Percentiles rank a stretch among this genome's conserved stretches.
Conservation (phyloP, 331 rosid genomes). For the Malus hybrid region DNA sequence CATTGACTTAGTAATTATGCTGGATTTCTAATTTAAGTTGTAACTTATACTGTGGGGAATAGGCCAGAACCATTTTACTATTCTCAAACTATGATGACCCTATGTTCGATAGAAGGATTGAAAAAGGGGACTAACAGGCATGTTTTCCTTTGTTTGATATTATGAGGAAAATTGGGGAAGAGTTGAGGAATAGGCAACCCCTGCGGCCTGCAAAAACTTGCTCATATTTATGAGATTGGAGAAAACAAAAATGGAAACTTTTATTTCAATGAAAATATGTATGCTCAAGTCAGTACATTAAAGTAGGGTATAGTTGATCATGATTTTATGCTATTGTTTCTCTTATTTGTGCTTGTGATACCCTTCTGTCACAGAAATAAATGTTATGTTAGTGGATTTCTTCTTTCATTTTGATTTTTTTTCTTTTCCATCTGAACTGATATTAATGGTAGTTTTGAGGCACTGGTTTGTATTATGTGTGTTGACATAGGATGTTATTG, state of each 20-base stretch:
- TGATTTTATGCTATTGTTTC: not conserved
- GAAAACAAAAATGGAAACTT: not conserved
- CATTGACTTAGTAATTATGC: not conserved
- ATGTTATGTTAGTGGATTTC: not conserved
- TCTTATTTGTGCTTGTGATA: not conserved
- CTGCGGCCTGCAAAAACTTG: not conserved
- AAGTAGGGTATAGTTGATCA: not conserved
- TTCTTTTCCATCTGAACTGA: not conserved
- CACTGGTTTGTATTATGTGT: not conserved
- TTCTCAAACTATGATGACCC: not conserved
- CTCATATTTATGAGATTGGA: not conserved
- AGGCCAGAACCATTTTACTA: not conserved
- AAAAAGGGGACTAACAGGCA: not conserved
- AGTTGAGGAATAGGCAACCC: not conserved
- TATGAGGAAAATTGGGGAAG: not conserved
- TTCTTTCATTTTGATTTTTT: not conserved
- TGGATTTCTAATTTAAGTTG: not conserved
- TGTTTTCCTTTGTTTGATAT: not conserved
- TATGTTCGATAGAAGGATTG: not conserved
- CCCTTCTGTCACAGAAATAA: not conserved
- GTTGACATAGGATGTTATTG: constrained; percentile 3
- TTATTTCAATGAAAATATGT: not conserved
- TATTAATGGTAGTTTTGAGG: not conserved
- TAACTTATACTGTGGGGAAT: not conserved
- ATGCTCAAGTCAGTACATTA: not conserved